A percentile compares a stretch with the other conserved stretches of the same genome.
phyloP scores from a whole-genome alignment of 2,329 filamentous ascomycete species.

The Emmonsiellopsis sp. region DNA sequence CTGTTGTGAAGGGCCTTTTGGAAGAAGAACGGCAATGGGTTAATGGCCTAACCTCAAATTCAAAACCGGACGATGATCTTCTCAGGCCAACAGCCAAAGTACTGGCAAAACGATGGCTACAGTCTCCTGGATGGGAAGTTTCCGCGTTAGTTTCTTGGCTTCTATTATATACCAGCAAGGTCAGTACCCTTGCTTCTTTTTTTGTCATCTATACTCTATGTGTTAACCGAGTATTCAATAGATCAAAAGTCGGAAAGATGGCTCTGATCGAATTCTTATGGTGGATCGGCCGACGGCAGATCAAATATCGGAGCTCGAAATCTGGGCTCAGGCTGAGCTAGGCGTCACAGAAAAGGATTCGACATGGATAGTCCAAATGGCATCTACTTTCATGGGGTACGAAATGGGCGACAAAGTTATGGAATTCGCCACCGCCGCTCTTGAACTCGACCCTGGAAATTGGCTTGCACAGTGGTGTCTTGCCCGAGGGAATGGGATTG shows the following conservation, averaged over 20 bases:
- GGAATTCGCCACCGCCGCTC: slow-evolving; percentile 14
- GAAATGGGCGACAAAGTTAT: slow-evolving; percentile 11
- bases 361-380: slow-evolving; percentile 14
- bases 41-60: slow-evolving; percentile 18
- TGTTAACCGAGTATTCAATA: not conserved
- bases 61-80: slow-evolving; percentile 18
- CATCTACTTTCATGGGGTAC: slow-evolving; percentile 13
- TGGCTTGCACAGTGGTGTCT: slow-evolving; percentile 18
- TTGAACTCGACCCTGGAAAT: slow-evolving; percentile 9
- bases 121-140: slow-evolving; percentile 3
- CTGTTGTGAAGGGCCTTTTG: slow-evolving; percentile 16
- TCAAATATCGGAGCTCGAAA: slow-evolving; percentile 9
- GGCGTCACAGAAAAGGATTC: slow-evolving; percentile 5
- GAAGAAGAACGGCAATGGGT: slow-evolving; percentile 16
- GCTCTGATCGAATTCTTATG: not conserved
- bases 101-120: slow-evolving; percentile 16
- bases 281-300: slow-evolving; percentile 6
- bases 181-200: not conserved
- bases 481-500: slow-evolving; percentile 9
- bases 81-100: slow-evolving; percentile 13
- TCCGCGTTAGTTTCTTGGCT: slow-evolving; percentile 6
- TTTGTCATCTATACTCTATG: too few species aligned
- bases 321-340: slow-evolving; percentile 10
- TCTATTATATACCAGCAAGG: slow-evolving; percentile 8
- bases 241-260: slow-evolving; percentile 6